Evolutionary conservation across 306 rosid genomes (phyloP), one percentile per base, ranked within the genome.

Genomic region (Vigna trinervia): DNA sequence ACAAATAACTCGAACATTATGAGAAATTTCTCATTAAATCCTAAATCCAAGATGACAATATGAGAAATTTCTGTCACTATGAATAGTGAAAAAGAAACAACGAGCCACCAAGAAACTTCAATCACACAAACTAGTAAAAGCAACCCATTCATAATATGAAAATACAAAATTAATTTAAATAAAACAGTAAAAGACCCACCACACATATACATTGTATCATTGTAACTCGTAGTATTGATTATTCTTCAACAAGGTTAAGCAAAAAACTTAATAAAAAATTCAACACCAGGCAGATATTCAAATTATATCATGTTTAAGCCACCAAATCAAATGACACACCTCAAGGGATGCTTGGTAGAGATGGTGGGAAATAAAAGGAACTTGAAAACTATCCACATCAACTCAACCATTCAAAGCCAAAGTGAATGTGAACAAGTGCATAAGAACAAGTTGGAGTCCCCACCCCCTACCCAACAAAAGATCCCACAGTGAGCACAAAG

Each of bases 41-140:
- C 63, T 60, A 46, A 45, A 58, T 51, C 41, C 75, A 52, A 68
- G 22, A 22, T 50, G 63, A 76, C 79, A 30, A 48, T n/a, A 39
- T 13, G 19, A 43, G 36, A 66, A 66, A 38, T 71, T 48, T 57
- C 51, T 70, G 34, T 34, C 46, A 34, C 70, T 59, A 46, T 53
- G 20, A 77, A 54, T 20, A 71, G 41, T 64, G 8, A 23, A 53
- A 17, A 66, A 43, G 72, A 67, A 69, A 65, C 39, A 30, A 41
- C 26, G 30, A 30, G 53, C 14, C 60, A 38, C 28, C 60, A 19
- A 59, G 8, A 62, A 63, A 28, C 59, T 54, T 46, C 22, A 64
- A 73, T 73, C 73, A 36, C 34, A 69, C 13, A 48, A 19, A 17
- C 30, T 71, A 65, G 77, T 38, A 38, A 75, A n/a, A 63, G 47